Evolutionary conservation across 148 eudicot genomes (phyloP).

Genomic region (Cornus florida): DNA sequence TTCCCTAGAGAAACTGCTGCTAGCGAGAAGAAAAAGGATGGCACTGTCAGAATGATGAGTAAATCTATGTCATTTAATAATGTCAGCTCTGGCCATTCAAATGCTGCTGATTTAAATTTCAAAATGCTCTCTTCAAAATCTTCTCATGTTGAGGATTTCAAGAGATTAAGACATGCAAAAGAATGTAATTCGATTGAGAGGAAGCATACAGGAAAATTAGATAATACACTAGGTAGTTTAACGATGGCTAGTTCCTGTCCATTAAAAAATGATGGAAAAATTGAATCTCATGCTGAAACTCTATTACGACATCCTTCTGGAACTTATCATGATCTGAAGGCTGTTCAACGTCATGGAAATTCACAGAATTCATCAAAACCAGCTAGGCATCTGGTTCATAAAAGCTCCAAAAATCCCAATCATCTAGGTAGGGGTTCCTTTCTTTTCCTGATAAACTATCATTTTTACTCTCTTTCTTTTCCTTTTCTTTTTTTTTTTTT

Average conservation of each 20-base stretch:
- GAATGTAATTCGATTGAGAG: slow-evolving; percentile 14
- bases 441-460: neutral
- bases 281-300: neutral
- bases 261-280: slow-evolving; percentile 3
- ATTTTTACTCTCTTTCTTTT: neutral
- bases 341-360: slow-evolving; percentile 11
- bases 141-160: slow-evolving; percentile 12
- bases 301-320: neutral
- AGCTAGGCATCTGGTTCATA: neutral
- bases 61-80: slow-evolving; percentile 32
- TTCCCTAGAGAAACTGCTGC: slow-evolving; percentile 15
- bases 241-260: slow-evolving; percentile 11
- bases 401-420: slow-evolving; percentile 17
- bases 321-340: slow-evolving; percentile 13
- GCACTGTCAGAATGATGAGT: slow-evolving; percentile 17
- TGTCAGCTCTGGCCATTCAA: slow-evolving; percentile 18
- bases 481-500: neutral
- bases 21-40: slow-evolving; percentile 10
- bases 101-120: slow-evolving; percentile 13
- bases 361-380: slow-evolving; percentile 11
- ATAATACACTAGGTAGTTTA: slow-evolving; percentile 11
- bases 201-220: slow-evolving; percentile 14
- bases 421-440: slow-evolving; percentile 19
- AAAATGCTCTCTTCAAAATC: slow-evolving; percentile 1
- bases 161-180: slow-evolving; percentile 14